phyloP scores from a whole-genome alignment of 805 yeast genomes.

The Brettanomyces custersianus region DNA sequence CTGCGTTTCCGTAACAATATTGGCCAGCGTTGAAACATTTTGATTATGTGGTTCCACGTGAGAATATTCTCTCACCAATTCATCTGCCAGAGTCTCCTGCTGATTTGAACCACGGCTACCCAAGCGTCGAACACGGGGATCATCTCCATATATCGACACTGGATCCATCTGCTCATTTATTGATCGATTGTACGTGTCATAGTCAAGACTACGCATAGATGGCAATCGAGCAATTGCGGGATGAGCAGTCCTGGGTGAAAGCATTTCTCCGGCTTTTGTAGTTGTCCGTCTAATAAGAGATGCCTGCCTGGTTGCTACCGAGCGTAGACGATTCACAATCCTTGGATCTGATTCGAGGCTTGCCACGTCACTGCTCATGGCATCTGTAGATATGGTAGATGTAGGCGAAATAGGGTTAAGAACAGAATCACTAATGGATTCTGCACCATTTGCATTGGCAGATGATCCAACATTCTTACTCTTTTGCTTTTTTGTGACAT shows the following conservation, averaged over 20 bases:
- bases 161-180: conserved; percentile 2
- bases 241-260: conserved; percentile 1
- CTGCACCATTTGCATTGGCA: not conserved
- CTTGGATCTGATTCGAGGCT: conserved; percentile 1
- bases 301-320: not conserved
- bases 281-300: not conserved
- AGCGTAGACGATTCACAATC: not conserved
- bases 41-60: conserved; percentile 25
- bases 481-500: not conserved
- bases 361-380: not conserved
- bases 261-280: not conserved
- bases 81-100: conserved; percentile 18
- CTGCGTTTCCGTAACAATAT: conserved; percentile 25
- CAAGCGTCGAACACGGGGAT: not conserved
- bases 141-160: conserved; percentile 2
- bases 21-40: conserved; percentile 19
- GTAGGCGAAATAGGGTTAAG: not conserved
- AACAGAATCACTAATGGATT: not conserved
- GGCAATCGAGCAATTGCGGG: conserved; percentile 20
- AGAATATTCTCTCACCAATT: conserved; percentile 27
- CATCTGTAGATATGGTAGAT: not conserved
- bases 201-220: conserved; percentile 19
- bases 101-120: not conserved
- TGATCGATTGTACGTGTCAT: not conserved
- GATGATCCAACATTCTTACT: not conserved